Evolutionary conservation across 2,329 filamentous ascomycete genomes (phyloP).

Genomic region (Albophoma yamanashiensis): DNA sequence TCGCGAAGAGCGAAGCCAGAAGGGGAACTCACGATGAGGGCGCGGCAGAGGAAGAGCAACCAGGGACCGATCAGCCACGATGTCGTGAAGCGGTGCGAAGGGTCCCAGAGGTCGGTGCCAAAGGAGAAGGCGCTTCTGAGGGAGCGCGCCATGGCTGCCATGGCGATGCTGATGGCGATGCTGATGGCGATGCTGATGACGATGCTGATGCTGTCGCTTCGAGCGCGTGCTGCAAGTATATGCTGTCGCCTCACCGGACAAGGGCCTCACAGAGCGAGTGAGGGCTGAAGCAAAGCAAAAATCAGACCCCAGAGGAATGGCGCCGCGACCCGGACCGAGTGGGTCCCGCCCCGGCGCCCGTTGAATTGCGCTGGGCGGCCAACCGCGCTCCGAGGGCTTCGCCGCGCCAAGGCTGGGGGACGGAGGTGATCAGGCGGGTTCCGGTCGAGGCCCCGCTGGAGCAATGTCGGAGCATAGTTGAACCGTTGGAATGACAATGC

Average conservation of each 20-base stretch:
- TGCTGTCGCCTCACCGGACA: no score
- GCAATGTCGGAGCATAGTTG: background rate
- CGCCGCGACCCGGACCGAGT: background rate
- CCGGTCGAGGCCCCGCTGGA: background rate
- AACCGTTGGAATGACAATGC: background rate
- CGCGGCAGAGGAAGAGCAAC: conserved; percentile 47
- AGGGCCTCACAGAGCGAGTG: no score
- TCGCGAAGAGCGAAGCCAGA: background rate
- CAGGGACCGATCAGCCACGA: conserved; percentile 69
- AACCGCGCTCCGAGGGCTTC: background rate
- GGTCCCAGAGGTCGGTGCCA: conserved; percentile 35
- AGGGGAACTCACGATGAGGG: conserved; percentile 36
- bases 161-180: background rate
- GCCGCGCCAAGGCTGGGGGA: background rate
- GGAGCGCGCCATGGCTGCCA: background rate
- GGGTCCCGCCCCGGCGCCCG: background rate
- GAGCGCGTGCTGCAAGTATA: background rate
- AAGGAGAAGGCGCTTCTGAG: conserved; percentile 22
- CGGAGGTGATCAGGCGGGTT: background rate
- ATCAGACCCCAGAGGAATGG: no score
- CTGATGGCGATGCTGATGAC: background rate
- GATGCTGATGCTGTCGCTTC: background rate
- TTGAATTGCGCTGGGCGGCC: background rate
- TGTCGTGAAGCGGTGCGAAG: conserved; percentile 60
- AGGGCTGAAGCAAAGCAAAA: background rate